Conservation (phyloP, 305 asterid genomes). For the Fraxinus dipetala region DNA sequence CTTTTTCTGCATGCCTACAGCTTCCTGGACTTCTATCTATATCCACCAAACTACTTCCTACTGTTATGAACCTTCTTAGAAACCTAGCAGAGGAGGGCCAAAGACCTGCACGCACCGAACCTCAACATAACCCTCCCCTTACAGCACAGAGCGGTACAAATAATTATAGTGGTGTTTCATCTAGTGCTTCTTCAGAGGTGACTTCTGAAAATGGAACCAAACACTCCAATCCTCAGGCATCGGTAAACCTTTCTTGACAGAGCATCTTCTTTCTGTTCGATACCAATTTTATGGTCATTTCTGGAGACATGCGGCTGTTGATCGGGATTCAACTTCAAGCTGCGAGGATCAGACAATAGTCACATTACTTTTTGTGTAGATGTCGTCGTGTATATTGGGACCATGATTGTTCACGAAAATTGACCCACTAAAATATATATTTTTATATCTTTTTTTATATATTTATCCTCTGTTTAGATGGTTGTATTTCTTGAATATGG, state of each 20-base stretch:
- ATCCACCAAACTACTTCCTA: constrained; percentile 90
- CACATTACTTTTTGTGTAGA: constrained; percentile 35
- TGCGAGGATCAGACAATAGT: constrained; percentile 24
- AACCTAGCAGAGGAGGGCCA: constrained; percentile 94
- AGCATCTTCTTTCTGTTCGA: constrained; percentile 12
- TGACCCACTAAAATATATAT: constrained; percentile 26
- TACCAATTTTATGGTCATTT: background rate
- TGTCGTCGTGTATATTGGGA: constrained; percentile 25
- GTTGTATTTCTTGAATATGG: constrained; percentile 11
- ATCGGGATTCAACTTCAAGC: background rate
- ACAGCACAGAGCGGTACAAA: constrained; percentile 35
- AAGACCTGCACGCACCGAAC: constrained; percentile 40
- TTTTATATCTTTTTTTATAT: background rate
- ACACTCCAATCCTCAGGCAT: constrained; percentile 49
- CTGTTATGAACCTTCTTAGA: constrained; percentile 80
- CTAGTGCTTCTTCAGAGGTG: constrained; percentile 73
- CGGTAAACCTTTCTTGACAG: constrained; percentile 28
- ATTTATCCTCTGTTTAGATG: constrained; percentile 15
- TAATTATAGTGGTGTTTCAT: constrained; percentile 34
- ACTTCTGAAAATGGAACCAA: constrained; percentile 65
- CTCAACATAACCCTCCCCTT: constrained; percentile 46
- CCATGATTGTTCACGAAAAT: constrained; percentile 12
- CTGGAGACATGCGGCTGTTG: background rate
- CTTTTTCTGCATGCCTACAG: constrained; percentile 35
- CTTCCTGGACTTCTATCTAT: constrained; percentile 84